Percentiles rank a stretch among this genome's conserved stretches.
These are phyloP conservation scores for Phytophthora uliginosa DNA, from an alignment of 352 stramenopile species.

Conservation along the genomic window DNA sequence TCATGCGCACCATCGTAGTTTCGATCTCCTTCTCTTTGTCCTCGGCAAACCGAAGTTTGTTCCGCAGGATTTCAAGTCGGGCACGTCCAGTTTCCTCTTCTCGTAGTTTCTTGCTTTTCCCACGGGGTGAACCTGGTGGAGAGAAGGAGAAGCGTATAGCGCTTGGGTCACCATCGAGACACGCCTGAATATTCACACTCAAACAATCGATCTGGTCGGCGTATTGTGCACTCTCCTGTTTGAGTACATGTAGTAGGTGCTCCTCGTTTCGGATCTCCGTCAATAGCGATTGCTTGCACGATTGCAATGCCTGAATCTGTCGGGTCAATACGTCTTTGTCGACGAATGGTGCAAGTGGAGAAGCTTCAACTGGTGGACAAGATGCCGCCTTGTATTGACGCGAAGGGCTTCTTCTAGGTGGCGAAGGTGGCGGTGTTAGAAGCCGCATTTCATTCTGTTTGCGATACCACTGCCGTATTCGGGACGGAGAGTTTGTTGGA, in stretches of 20 bases:
- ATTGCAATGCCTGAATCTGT: constrained; percentile 73
- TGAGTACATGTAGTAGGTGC: constrained; percentile 67
- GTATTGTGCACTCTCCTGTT: constrained; percentile 56
- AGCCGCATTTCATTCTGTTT: constrained; percentile 38
- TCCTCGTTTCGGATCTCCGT: constrained; percentile 74
- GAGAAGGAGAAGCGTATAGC: constrained; percentile 35
- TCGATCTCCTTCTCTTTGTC: constrained; percentile 83
- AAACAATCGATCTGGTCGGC: constrained; percentile 66
- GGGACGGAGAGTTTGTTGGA: constrained; percentile 35
- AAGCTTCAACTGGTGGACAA: constrained; percentile 10
- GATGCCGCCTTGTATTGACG: constrained; percentile 7
- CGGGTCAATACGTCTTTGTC: constrained; percentile 54
- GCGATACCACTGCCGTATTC: constrained; percentile 38
- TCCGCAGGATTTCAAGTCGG: constrained; percentile 66
- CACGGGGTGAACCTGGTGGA: constrained; percentile 30
- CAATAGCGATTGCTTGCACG: constrained; percentile 72
- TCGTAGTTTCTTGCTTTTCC: constrained; percentile 39
- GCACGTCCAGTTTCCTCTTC: constrained; percentile 57
- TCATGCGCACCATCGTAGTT: constrained; percentile 74
- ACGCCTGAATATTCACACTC: constrained; percentile 60
- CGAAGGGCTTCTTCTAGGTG: constrained; percentile 11
- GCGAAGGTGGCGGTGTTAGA: constrained; percentile 31
- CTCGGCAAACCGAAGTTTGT: constrained; percentile 68
- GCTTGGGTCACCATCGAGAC: constrained; percentile 32
- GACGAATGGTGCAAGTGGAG: constrained; percentile 39